Conservation (phyloP, 441 rosid genomes). For the Dalechampia spathulata region DNA sequence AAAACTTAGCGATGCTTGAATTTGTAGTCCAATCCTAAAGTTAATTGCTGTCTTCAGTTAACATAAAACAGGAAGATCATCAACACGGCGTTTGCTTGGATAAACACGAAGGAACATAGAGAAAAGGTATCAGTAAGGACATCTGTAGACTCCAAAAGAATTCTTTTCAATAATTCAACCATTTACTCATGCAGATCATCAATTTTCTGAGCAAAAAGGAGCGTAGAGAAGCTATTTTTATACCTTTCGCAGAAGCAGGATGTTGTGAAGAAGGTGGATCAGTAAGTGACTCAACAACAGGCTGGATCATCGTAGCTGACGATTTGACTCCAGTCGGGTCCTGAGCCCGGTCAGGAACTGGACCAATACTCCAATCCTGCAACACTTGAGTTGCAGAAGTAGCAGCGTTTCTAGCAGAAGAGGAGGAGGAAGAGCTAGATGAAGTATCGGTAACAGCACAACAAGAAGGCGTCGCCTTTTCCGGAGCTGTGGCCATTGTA, state of each 20-base stretch:
- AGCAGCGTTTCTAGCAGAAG: conserved; percentile 6
- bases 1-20: too few species aligned
- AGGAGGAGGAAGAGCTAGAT: conserved; percentile 9
- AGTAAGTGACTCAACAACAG: conserved; percentile 32
- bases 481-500: conserved; percentile 75
- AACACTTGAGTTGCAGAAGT: conserved; percentile 11
- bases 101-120: too few species aligned
- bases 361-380: conserved; percentile 26
- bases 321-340: conserved; percentile 24
- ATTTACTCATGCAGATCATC: too few species aligned
- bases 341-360: conserved; percentile 16
- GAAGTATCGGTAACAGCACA: not conserved
- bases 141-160: too few species aligned
- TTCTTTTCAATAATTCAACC: too few species aligned
- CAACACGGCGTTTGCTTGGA: too few species aligned
- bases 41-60: too few species aligned
- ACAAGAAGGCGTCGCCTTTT: conserved; percentile 46
- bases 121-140: too few species aligned
- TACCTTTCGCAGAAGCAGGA: conserved; percentile 40
- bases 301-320: conserved; percentile 31
- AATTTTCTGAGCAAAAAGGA: too few species aligned
- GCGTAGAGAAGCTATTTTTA: too few species aligned
- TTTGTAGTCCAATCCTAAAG: too few species aligned
- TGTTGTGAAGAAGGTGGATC: conserved; percentile 20
- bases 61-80: too few species aligned